Percentiles rank a stretch among this genome's conserved stretches.
phyloP scores from a whole-genome alignment of 371 early-diverging fungal species.

The Apophysomyces elegans region DNA sequence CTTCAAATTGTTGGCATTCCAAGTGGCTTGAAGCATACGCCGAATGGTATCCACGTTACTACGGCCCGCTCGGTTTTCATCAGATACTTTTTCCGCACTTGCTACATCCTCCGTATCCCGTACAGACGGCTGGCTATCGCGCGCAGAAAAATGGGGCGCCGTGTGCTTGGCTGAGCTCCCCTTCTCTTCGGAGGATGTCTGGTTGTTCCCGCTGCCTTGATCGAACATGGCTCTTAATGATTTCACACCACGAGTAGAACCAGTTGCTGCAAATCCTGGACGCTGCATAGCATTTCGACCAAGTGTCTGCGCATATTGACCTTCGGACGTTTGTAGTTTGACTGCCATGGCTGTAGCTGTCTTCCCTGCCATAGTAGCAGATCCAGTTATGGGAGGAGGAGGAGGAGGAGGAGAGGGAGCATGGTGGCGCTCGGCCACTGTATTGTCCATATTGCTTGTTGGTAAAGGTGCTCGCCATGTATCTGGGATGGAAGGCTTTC shows the following conservation, averaged over 20 bases:
- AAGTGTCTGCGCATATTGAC: slow-evolving; percentile 14
- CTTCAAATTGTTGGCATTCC: slow-evolving; percentile 32
- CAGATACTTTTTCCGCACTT: too few relatives aligned
- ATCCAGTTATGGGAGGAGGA: slow-evolving; percentile 13
- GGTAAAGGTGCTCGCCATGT: neutral
- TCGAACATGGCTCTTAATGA: slow-evolving; percentile 11
- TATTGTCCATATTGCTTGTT: slow-evolving; percentile 6
- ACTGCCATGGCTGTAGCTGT: neutral
- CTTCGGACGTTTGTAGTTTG: neutral
- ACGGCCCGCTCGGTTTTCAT: neutral
- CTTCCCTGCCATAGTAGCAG: slow-evolving; percentile 20
- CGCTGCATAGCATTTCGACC: slow-evolving; percentile 7
- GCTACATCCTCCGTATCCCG: too few relatives aligned
- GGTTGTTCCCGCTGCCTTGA: neutral
- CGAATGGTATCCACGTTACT: slow-evolving; percentile 43
- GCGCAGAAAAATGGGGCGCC: neutral
- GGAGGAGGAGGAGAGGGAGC: neutral
- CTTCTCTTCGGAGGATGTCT: neutral
- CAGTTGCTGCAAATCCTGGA: neutral
- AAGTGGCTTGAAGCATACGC: slow-evolving; percentile 39
- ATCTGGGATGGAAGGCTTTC: neutral
- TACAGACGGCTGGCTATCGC: neutral
- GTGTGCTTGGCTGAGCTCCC: neutral
- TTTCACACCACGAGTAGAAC: neutral
- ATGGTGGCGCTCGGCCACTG: neutral